Base-by-base conservation (phyloP, 106 monocot species). In the Platanthera guangdongensis region DNA sequence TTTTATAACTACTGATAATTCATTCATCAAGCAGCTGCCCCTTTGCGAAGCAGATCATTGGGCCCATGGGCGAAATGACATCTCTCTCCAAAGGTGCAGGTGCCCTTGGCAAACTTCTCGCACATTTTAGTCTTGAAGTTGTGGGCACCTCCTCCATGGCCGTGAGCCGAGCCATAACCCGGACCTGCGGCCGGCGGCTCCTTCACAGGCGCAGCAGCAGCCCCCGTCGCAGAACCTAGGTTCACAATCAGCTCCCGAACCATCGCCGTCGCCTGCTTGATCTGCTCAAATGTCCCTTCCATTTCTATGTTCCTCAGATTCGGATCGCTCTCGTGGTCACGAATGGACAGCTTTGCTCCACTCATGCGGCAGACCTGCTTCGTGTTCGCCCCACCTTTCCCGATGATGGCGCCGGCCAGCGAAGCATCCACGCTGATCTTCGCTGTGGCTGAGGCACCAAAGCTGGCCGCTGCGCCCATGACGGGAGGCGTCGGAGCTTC, bases 341-440 rank as follows among this genome's bases (percentile, higher is more conserved):
- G 79, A 16, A 92, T 92, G 4, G 89, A 76, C 46, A 92, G 82
- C 82, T 84, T 92, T 21, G 79, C 87, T 4, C 92, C 92, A 0
- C 89, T 90, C 28, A 81, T 50, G 9, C 89, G 85, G 80, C 83
- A 87, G 19, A 92, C 86, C 48, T 92, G 89, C 76, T 92, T 92
- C 0, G 92, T 85, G 79, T 92, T 89, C 51, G 79, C 79, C 39
- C 92, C 92, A 30, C 87, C 90, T 77, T 93, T 93, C 8, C 93
- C 93, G 50, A 93, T 93, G 25, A 93, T 93, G 48, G 86, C 93
- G n/a, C 93, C 93, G 50, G 90, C 84, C 4, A 92, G 79, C 12
- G 92, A 89, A 9, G 92, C 88, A 62, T 92, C 89, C 5, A 92
- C 89, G 32, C 92, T 92, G 18, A 92, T 92, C 81, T 92, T 92